A percentile compares a stretch with the other conserved stretches of the same genome.
Conservation (phyloP, 768 basidiomycete genomes). For the Tylopilus vinaceipallidus region DNA sequence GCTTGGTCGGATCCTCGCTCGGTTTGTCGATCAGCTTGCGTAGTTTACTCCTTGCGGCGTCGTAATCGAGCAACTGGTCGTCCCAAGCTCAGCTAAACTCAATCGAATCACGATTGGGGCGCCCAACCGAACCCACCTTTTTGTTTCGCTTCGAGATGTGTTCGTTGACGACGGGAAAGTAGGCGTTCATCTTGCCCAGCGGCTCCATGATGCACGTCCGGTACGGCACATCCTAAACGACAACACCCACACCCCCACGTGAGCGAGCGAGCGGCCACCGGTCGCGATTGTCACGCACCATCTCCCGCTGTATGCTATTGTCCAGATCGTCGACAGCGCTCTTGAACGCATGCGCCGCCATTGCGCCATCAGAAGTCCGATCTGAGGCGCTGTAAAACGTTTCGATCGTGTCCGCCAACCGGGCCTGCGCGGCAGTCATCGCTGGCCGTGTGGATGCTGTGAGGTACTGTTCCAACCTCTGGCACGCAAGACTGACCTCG, state of each 20-base stretch:
- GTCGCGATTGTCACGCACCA: no score
- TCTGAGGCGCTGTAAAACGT: conserved; percentile 88
- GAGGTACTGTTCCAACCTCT: no score
- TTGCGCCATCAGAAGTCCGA: conserved; percentile 84
- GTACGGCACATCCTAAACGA: conserved; percentile 81
- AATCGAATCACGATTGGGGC: no score
- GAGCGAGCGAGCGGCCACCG: no score
- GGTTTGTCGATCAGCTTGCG: conserved; percentile 92
- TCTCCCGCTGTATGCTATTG: conserved; percentile 74
- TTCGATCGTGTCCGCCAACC: conserved; percentile 92
- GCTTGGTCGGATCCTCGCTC: conserved; percentile 86
- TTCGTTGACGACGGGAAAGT: conserved; percentile 91
- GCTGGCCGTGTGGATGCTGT: conserved; percentile 35
- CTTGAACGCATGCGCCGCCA: conserved; percentile 97
- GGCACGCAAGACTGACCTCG: conserved; percentile 72
- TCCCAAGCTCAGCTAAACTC: background rate
- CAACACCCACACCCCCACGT: background rate
- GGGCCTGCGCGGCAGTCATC: conserved; percentile 91
- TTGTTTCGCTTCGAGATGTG: conserved; percentile 94
- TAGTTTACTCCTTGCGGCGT: conserved; percentile 85
- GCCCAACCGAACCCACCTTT: conserved; percentile 58
- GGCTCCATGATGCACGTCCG: conserved; percentile 95
- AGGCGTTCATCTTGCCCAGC: conserved; percentile 93
- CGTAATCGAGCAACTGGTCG: conserved; percentile 87
- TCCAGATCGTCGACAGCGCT: conserved; percentile 94